phyloP scores from a whole-genome alignment of 805 yeast genomes.

The Candida ascalaphidarum region DNA sequence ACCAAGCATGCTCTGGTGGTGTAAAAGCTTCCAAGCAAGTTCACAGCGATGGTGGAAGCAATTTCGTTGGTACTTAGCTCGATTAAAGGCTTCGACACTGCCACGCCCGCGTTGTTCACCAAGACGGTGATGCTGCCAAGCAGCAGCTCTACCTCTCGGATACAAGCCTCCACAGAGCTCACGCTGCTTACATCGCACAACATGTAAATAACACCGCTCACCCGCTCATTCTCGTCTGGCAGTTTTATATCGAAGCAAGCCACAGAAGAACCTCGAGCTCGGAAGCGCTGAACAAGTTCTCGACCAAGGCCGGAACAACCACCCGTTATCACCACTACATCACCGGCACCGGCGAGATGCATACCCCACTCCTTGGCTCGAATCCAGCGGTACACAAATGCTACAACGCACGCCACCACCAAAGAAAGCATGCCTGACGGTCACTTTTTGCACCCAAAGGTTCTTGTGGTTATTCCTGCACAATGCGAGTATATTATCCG shows the following conservation, averaged over 20 bases:
- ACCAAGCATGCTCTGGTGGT: constrained; percentile 69
- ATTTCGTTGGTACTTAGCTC: constrained; percentile 52
- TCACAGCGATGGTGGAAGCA: constrained; percentile 54
- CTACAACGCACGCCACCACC: no score
- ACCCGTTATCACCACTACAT: constrained; percentile 74
- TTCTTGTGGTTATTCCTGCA: no score
- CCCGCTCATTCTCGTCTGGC: constrained; percentile 26
- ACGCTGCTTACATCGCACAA: constrained; percentile 63
- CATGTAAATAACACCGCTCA: constrained; percentile 42
- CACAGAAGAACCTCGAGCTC: constrained; percentile 37
- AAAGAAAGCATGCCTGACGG: no score
- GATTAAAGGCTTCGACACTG: constrained; percentile 47
- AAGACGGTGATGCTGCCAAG: constrained; percentile 59
- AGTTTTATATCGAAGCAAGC: constrained; percentile 55
- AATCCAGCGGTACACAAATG: no score
- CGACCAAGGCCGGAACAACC: constrained; percentile 76
- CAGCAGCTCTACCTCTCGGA: constrained; percentile 31
- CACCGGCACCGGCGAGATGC: no score
- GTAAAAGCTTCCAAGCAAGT: constrained; percentile 61
- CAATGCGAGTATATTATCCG: no score
- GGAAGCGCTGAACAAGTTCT: constrained; percentile 45
- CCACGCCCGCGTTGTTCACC: constrained; percentile 81
- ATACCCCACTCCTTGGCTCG: no score
- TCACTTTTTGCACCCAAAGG: no score
- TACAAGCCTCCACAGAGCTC: constrained; percentile 32